Evolutionary conservation across 768 basidiomycete genomes (phyloP).

Genomic region (Mycena vulgaris): DNA sequence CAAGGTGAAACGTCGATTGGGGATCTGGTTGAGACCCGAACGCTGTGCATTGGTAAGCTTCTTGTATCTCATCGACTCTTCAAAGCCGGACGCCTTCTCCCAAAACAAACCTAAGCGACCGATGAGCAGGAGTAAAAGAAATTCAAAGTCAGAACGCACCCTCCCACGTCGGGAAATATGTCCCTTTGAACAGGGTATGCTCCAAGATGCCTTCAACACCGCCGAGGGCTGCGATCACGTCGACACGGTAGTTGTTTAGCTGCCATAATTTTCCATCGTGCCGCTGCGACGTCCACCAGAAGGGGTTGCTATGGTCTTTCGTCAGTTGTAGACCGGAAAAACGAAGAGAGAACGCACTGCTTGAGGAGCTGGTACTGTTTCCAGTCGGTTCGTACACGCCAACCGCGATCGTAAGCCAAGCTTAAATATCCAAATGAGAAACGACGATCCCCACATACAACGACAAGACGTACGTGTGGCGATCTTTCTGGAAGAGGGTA

Average conservation of each 20-base stretch:
- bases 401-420: slow-evolving; percentile 98
- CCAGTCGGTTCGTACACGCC: slow-evolving; percentile 98
- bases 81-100: slow-evolving; percentile 98
- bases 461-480: slow-evolving; percentile 78
- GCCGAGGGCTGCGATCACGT: slow-evolving; percentile 97
- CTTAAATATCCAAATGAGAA: slow-evolving; percentile 51
- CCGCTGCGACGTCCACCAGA: slow-evolving; percentile 99
- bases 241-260: slow-evolving; percentile 97
- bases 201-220: slow-evolving; percentile 98
- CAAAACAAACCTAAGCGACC: slow-evolving; percentile 83
- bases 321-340: background rate
- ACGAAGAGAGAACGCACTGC: slow-evolving; percentile 67
- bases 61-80: slow-evolving; percentile 96
- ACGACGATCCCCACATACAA: background rate
- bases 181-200: slow-evolving; percentile 97
- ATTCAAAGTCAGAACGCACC: slow-evolving; percentile 58
- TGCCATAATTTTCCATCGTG: slow-evolving; percentile 98
- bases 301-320: slow-evolving; percentile 79
- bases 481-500: slow-evolving; percentile 98
- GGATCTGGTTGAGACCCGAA: slow-evolving; percentile 97
- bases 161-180: slow-evolving; percentile 98
- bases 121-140: slow-evolving; percentile 23
- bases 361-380: slow-evolving; percentile 96
- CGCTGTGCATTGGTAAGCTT: slow-evolving; percentile 98
- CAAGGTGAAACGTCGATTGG: slow-evolving; percentile 98